These are phyloP conservation scores for Haematococcus lacustris DNA, from an alignment of 139 green algal genomes.

Conservation along the genomic window DNA sequence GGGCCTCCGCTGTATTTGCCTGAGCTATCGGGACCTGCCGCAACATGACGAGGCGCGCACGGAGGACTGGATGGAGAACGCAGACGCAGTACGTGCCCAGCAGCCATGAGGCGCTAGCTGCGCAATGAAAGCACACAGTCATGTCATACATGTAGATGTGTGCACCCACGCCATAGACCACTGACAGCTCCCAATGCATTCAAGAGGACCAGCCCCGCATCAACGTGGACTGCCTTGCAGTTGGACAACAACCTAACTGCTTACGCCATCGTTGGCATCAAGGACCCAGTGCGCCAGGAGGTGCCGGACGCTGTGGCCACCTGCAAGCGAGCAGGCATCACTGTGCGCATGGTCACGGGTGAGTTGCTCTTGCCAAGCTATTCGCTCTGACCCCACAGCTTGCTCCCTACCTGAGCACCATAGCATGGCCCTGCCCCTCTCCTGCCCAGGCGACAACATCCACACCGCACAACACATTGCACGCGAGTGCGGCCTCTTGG, in stretches of 20 bases:
- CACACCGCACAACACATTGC: conserved; percentile 94
- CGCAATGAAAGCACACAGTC: too few relatives aligned
- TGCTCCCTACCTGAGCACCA: too few relatives aligned
- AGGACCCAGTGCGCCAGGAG: conserved; percentile 80
- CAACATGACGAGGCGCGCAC: conserved; percentile 15
- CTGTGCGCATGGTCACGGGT: conserved; percentile 94
- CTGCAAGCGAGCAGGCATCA: conserved; percentile 84
- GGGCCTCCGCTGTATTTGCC: conserved; percentile 80
- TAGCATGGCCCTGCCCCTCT: too few relatives aligned
- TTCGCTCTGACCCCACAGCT: too few relatives aligned
- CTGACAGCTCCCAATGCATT: too few relatives aligned
- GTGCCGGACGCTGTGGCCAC: conserved; percentile 62
- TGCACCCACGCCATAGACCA: too few relatives aligned
- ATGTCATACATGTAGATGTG: too few relatives aligned
- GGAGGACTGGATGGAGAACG: conserved; percentile 55
- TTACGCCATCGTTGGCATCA: conserved; percentile 84
- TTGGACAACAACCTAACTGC: conserved; percentile 30
- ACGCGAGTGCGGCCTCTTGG: conserved; percentile 91
- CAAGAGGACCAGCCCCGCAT: too few relatives aligned
- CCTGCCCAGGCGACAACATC: conserved; percentile 94
- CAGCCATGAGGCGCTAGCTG: too few relatives aligned
- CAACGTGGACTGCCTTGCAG: too few relatives aligned
- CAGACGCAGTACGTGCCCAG: conserved; percentile 40
- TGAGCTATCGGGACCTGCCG: conserved; percentile 58
- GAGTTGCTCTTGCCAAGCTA: too few relatives aligned